Evolutionary conservation across 108 stramenopile genomes (phyloP).

Genomic region (Craspedostauros australis): DNA sequence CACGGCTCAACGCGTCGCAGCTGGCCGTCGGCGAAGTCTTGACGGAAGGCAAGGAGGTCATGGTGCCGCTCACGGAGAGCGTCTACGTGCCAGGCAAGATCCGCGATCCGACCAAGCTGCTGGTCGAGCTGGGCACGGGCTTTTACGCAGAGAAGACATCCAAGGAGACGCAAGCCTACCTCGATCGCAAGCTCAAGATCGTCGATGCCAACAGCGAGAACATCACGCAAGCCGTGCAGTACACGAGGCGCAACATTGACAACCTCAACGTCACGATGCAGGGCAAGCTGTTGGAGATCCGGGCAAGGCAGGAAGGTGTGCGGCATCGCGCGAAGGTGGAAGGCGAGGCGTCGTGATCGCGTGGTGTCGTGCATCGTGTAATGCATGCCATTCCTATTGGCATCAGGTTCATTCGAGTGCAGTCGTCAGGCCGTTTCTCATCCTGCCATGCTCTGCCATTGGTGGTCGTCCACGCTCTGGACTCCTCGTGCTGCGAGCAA

Average conservation of each 20-base stretch:
- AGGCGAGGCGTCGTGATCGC: too few relatives aligned
- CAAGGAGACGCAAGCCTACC: conserved; percentile 54
- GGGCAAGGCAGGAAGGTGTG: conserved; percentile 69
- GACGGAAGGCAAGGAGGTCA: conserved; percentile 57
- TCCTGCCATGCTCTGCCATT: too few relatives aligned
- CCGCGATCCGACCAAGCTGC: conserved; percentile 58
- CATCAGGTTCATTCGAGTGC: too few relatives aligned
- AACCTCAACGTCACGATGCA: conserved; percentile 74
- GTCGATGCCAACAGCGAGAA: conserved; percentile 82
- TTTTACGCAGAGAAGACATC: conserved; percentile 73
- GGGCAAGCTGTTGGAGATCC: conserved; percentile 82
- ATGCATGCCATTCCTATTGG: too few relatives aligned
- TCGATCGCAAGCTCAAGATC: conserved; percentile 68
- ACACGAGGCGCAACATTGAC: conserved; percentile 60
- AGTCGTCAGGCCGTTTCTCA: too few relatives aligned
- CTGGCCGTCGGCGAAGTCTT: conserved; percentile 45
- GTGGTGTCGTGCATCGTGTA: too few relatives aligned
- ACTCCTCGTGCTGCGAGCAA: too few relatives aligned
- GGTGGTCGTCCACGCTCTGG: too few relatives aligned
- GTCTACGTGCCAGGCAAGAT: conserved; percentile 83
- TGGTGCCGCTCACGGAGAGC: conserved; percentile 83
- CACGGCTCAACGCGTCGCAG: conserved; percentile 52
- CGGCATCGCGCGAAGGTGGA: conserved; percentile 8
- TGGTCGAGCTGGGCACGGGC: conserved; percentile 85
- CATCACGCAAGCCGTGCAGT: conserved; percentile 57